Base-by-base conservation (phyloP, 2,329 filamentous ascomycete genomes). In the Mariannaea elegans region DNA sequence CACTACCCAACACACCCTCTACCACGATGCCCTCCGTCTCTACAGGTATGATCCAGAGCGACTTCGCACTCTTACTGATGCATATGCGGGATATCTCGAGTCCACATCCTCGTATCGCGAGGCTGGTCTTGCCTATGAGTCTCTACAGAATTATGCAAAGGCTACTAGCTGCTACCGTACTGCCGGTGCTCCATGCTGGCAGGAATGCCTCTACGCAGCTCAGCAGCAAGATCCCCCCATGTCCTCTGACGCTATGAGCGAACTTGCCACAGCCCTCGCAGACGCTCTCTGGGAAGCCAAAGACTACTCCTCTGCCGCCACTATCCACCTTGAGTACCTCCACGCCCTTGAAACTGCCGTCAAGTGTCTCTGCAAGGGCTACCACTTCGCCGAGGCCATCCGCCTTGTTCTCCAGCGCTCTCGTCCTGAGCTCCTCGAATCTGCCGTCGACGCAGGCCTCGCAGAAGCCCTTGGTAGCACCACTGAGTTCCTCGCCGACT, bases 401-500 rank as follows among this genome's bases (percentile, higher is more conserved):
- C 92, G 94, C 31, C 81, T 96, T 21, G 84, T 91, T 32, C 84
- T 86, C 4, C 82, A 90, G 3, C 84, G 87, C 62, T 77, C 79
- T 2, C 84, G 86, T 14, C 77, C 85, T 0, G 80, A 87, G 1
- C 84, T 96, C 5, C 83, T 98, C 31, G 77, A 77, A 6, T 78
- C 84, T 0, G 85, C 91, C 53, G 83, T 99, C 13, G 94, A 99
- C 72, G 77, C 85, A 0, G 92, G 91, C 1, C 87, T 99, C 6
- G 85, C 89, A 4, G 94, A 98, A 58, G 88, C 91, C 2, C 88
- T 95, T 56, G 90, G 90, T 19, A 87, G 86, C 52, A 94, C 90
- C 70, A 97, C 93, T 1, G 95, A 98, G 73, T 88, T 98, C 60
- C 86, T 99, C 10, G 93, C 95, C 2, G 95, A 99, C 75, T 98